Base-by-base conservation (phyloP, 257 asterid genomes). In the Nicotiana obtusifolia region DNA sequence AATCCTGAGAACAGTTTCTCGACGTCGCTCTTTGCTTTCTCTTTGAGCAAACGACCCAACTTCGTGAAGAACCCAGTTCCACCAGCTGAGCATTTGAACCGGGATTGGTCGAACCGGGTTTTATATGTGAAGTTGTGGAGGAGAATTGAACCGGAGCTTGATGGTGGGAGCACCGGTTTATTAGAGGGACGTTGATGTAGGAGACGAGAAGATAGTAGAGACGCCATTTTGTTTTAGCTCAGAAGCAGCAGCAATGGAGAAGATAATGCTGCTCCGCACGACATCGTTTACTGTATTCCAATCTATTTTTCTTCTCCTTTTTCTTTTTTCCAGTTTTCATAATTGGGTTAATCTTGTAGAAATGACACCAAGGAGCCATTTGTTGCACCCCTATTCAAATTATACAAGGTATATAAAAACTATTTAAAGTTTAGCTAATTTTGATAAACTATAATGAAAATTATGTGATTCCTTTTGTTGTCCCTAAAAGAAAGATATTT, bases 1-100 rank as follows among this genome's bases (percentile, higher is more conserved):
- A 95, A 95, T 4, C 99, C 99, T 3, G 98, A 95, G 82, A 95
- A 92, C 7, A 94, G 44, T 80, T 91, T 95, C 86, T 94, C 98
- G 80, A 93, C 97, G 53, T 95, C 98, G 26, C 92, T 95, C 66
- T 94, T 95, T 75, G 99, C 98, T 84, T 94, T 95, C 65, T 95
- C 99, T 83, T 95, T 91, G 86, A 95, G 92, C 52, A 95, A 84
- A 31, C 99, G 92, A 62, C 99, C 98, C 17, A 95, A 91, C 84
- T 94, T 95, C 37, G 92, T 87, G 84, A 95, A 95, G 90, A 95
- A 94, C 17, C 97, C 97, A 52, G 98, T 61, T 66, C 91, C 90
- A 7, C 97, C 91, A 5, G 98, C 93, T 69, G 93, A 90, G 83
- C 98, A 95, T 85, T 82, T 90, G 87, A 95, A 90, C 84, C 92